Conservation (phyloP, 768 basidiomycete genomes). For the Macrolepiota dolichaula region DNA sequence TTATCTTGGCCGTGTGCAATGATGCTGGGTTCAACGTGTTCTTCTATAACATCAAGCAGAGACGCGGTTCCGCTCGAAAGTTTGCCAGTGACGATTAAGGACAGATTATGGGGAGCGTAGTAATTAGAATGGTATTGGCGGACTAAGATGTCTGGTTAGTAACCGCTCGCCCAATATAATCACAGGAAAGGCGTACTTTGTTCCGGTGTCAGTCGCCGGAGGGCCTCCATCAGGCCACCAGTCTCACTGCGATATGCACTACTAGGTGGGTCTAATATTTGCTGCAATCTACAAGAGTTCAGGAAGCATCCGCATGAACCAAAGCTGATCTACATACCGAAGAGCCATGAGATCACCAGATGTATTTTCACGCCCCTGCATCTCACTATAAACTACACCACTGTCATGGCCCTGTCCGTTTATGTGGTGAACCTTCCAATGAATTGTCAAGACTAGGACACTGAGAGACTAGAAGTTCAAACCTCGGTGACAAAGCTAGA, state of each 20-base stretch:
- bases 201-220: conserved; percentile 81
- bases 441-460: conserved; percentile 9
- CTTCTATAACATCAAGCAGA: conserved; percentile 78
- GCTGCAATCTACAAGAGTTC: conserved; percentile 57
- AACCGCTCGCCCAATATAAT: not conserved
- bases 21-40: conserved; percentile 79
- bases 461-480: conserved; percentile 4
- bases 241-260: conserved; percentile 97
- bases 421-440: conserved; percentile 82
- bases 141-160: conserved; percentile 45
- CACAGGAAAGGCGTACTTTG: conserved; percentile 57
- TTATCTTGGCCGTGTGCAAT: conserved; percentile 69
- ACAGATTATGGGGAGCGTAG: conserved; percentile 93
- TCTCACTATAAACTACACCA: conserved; percentile 95
- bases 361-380: conserved; percentile 96
- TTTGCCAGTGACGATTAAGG: conserved; percentile 86
- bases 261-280: conserved; percentile 70
- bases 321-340: conserved; percentile 45
- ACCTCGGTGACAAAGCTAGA: conserved; percentile 59
- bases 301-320: not conserved
- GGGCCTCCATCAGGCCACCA: conserved; percentile 90
- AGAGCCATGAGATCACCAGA: conserved; percentile 88
- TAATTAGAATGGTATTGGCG: conserved; percentile 83
- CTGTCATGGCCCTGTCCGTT: conserved; percentile 88
- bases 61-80: conserved; percentile 72